These are phyloP conservation scores for Salix viminalis DNA, from an alignment of 345 rosid genomes.

Conservation along the genomic window DNA sequence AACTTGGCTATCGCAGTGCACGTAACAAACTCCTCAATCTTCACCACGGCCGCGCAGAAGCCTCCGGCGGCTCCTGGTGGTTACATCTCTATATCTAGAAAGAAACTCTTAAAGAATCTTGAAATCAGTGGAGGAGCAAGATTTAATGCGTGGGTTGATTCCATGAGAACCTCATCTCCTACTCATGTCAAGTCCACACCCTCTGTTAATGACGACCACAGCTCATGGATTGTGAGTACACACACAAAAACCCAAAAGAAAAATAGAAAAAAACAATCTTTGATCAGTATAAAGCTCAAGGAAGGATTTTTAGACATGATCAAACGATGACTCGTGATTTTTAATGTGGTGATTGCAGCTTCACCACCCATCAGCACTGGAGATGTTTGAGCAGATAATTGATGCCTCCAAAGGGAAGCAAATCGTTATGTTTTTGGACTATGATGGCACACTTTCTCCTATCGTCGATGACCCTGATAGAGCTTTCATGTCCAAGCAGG, in stretches of 20 bases:
- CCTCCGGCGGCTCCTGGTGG: constrained; percentile 50
- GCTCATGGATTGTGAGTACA: constrained; percentile 62
- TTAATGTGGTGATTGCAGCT: constrained; percentile 32
- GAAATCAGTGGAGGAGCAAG: constrained; percentile 61
- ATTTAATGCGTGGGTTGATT: constrained; percentile 72
- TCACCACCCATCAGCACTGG: constrained; percentile 56
- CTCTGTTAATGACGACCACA: constrained; percentile 35
- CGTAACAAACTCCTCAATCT: constrained; percentile 37
- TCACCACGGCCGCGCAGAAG: constrained; percentile 44
- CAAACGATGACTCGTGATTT: neutral
- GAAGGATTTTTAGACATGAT: neutral
- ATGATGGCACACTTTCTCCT: constrained; percentile 73
- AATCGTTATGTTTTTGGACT: constrained; percentile 55
- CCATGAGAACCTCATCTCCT: constrained; percentile 92
- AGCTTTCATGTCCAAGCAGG: constrained; percentile 65
- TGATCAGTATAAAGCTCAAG: neutral
- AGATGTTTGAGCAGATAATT: constrained; percentile 40
- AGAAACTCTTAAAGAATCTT: constrained; percentile 43
- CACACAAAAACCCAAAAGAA: neutral
- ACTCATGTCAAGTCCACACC: constrained; percentile 58
- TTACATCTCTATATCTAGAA: constrained; percentile 38
- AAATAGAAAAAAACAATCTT: neutral
- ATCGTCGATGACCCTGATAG: constrained; percentile 60
- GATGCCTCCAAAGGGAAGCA: constrained; percentile 44
- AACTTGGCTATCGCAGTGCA: constrained; percentile 36